A percentile compares a stretch with the other conserved stretches of the same genome.
Conservation (phyloP, 176 grass and related monocot genomes). For the Calamus simplicifolius region DNA sequence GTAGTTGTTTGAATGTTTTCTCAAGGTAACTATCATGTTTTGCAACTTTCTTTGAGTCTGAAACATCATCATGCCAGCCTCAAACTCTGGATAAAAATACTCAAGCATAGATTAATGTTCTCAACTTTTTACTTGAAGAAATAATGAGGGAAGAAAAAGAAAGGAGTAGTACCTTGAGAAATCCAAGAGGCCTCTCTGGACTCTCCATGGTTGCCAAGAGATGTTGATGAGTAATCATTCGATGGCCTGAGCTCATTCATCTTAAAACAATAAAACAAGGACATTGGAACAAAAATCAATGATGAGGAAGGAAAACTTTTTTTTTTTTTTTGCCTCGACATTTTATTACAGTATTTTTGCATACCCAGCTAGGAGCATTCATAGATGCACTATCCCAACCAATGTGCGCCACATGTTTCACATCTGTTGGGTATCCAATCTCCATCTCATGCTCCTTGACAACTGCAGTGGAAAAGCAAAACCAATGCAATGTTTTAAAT, state of each 20-base stretch:
- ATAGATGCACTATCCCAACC: constrained; percentile 41
- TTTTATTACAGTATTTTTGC: constrained; percentile 10
- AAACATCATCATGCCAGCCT: too few relatives aligned
- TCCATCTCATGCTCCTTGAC: constrained; percentile 65
- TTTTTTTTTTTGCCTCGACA: not conserved
- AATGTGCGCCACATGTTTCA: constrained; percentile 76
- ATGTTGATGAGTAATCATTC: constrained; percentile 30
- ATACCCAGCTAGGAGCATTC: constrained; percentile 59
- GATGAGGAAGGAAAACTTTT: not conserved
- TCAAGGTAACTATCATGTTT: too few relatives aligned
- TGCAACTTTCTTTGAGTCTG: too few relatives aligned
- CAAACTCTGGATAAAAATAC: too few relatives aligned
- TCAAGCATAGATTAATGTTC: too few relatives aligned
- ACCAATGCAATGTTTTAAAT: not conserved
- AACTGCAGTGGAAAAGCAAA: constrained; percentile 20
- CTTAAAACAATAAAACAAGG: constrained; percentile 18
- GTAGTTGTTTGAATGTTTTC: too few relatives aligned
- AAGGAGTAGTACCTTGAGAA: constrained; percentile 41
- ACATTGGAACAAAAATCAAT: not conserved
- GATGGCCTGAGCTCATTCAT: constrained; percentile 33
- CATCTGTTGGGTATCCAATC: constrained; percentile 57
- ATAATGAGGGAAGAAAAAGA: not conserved
- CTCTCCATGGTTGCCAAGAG: constrained; percentile 2
- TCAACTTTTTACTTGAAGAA: constrained; percentile 10
- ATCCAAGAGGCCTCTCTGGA: constrained; percentile 36